Conservation (phyloP, 371 early-diverging fungal genomes). For the Syncephalastrum monosporum region DNA sequence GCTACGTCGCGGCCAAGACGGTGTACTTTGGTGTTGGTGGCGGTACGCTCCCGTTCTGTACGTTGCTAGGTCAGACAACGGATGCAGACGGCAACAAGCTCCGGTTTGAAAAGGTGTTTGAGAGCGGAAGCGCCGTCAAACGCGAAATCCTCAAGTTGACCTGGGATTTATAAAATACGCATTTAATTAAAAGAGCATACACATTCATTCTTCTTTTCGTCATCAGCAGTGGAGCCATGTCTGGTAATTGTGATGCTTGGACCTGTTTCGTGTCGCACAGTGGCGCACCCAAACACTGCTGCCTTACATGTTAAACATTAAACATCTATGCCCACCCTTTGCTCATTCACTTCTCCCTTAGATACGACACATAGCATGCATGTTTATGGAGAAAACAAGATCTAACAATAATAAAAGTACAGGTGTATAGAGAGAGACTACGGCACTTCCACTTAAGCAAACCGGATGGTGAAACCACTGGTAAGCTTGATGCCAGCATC, state of each 20-base stretch:
- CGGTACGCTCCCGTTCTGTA: conserved; percentile 70
- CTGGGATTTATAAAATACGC: conserved; percentile 38
- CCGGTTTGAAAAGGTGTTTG: conserved; percentile 59
- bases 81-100: conserved; percentile 60
- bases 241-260: too few relatives aligned
- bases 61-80: conserved; percentile 32
- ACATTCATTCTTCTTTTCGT: too few relatives aligned
- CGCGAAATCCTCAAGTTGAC: conserved; percentile 78
- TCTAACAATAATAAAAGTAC: too few relatives aligned
- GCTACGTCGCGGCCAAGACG: conserved; percentile 89
- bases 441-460: background rate
- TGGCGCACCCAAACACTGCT: too few relatives aligned
- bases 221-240: too few relatives aligned
- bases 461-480: background rate
- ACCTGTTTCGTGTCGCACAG: too few relatives aligned
- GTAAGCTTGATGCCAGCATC: conserved; percentile 6
- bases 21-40: conserved; percentile 92
- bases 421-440: background rate
- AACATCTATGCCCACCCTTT: too few relatives aligned
- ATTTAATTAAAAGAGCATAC: background rate
- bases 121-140: conserved; percentile 66
- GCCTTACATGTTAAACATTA: too few relatives aligned
- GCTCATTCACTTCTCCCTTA: too few relatives aligned
- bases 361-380: too few relatives aligned
- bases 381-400: too few relatives aligned